These are phyloP conservation scores for Pestalotiopsis sp. DNA, from an alignment of 2,329 filamentous ascomycete species.

Conservation along the genomic window DNA sequence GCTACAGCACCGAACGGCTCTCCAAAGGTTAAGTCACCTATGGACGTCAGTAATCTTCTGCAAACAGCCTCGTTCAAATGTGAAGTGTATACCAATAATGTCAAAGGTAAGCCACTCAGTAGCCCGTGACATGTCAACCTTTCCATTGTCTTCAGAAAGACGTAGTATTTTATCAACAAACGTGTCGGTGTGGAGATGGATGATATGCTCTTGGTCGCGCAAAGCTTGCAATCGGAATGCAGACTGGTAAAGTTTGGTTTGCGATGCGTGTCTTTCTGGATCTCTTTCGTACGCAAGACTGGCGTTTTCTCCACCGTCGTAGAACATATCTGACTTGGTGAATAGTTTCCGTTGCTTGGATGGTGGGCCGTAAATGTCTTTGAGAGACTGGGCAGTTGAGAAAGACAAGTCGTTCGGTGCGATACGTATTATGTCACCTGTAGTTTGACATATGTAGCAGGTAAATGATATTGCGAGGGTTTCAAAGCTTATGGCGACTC, in stretches of 20 bases:
- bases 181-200: slow-evolving; percentile 23
- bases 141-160: not conserved
- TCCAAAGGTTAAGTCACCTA: slow-evolving; percentile 22
- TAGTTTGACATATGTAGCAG: slow-evolving; percentile 18
- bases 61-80: not conserved
- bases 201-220: slow-evolving; percentile 25
- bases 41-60: not conserved
- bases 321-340: slow-evolving; percentile 20
- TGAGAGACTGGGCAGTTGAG: slow-evolving; percentile 35
- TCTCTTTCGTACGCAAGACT: slow-evolving; percentile 22
- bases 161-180: slow-evolving; percentile 21
- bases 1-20: slow-evolving; percentile 23
- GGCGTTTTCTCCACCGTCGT: slow-evolving; percentile 17
- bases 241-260: slow-evolving; percentile 22
- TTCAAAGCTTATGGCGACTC: not conserved
- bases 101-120: slow-evolving; percentile 28
- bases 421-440: slow-evolving; percentile 43
- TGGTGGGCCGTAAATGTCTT: slow-evolving; percentile 38
- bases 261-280: slow-evolving; percentile 23
- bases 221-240: slow-evolving; percentile 23
- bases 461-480: slow-evolving; percentile 17
- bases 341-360: slow-evolving; percentile 24
- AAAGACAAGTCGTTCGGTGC: slow-evolving; percentile 46
- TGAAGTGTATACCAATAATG: slow-evolving; percentile 20
- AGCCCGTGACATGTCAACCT: slow-evolving; percentile 22